Conservation (phyloP, 257 asterid genomes). For the Anisodus tanguticus region DNA sequence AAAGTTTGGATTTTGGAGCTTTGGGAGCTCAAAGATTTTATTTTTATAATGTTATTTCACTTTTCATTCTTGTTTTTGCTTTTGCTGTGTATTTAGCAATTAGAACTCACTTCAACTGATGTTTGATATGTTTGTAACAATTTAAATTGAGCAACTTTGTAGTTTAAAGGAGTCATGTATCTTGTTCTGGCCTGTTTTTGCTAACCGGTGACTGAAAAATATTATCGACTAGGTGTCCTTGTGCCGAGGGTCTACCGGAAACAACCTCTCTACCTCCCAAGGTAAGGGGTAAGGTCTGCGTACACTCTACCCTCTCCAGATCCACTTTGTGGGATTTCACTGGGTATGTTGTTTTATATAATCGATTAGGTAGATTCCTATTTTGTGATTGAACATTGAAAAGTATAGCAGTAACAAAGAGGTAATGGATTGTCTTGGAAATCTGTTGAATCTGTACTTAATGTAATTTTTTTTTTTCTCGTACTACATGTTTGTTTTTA, state of each 20-base stretch:
- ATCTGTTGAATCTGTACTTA: too few relatives aligned
- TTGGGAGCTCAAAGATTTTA: not conserved
- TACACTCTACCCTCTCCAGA: too few relatives aligned
- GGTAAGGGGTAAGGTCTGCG: too few relatives aligned
- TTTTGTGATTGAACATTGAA: not conserved
- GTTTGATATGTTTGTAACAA: not conserved
- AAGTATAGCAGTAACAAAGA: not conserved
- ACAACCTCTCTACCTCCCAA: too few relatives aligned
- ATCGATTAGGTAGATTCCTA: not conserved
- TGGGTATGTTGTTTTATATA: not conserved
- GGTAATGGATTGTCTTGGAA: not conserved
- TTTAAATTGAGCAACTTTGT: not conserved
- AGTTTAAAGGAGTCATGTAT: not conserved
- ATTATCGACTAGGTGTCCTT: too few relatives aligned
- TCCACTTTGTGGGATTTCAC: too few relatives aligned
- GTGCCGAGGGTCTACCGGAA: too few relatives aligned
- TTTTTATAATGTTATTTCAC: not conserved
- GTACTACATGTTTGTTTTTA: too few relatives aligned
- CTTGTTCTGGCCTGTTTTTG: not conserved
- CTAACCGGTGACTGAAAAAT: not conserved
- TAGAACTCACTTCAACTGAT: not conserved
- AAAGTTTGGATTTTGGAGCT: not conserved
- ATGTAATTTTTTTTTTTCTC: too few relatives aligned
- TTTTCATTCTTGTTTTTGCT: not conserved
- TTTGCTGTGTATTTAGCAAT: slow-evolving; percentile 13